These are phyloP conservation scores for Pseudogymnoascus sp. DNA, from an alignment of 2,329 filamentous ascomycete species.

Conservation along the genomic window DNA sequence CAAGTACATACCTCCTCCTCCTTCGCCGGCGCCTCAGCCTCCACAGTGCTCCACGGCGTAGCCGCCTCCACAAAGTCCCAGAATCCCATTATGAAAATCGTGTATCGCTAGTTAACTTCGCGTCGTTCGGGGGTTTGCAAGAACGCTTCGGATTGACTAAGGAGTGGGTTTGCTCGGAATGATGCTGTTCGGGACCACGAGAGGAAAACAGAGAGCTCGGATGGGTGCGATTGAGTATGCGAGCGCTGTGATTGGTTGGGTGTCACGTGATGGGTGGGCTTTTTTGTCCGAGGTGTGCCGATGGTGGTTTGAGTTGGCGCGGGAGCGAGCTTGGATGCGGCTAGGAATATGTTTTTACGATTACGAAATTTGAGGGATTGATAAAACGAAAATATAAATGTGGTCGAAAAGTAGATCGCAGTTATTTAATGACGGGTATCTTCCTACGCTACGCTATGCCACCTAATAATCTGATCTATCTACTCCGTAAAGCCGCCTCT, in stretches of 20 bases:
- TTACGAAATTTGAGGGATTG: too few relatives aligned
- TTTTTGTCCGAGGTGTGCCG: constrained; percentile 1
- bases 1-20: constrained; percentile 33
- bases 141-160: not conserved
- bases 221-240: not conserved
- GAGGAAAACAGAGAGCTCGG: constrained; percentile 1
- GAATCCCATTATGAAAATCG: constrained; percentile 46
- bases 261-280: not conserved
- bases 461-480: not conserved
- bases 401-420: not conserved
- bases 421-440: not conserved
- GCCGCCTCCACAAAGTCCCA: constrained; percentile 56
- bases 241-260: not conserved
- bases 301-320: not conserved
- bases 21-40: constrained; percentile 48
- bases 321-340: not conserved
- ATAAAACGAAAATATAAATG: too few relatives aligned
- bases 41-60: constrained; percentile 54
- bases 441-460: not conserved
- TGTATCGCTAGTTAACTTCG: not conserved
- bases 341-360: not conserved
- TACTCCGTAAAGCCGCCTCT: not conserved
- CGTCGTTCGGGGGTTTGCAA: not conserved
- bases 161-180: not conserved
- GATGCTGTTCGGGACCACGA: not conserved